A percentile compares a stretch with the other conserved stretches of the same genome.
Conservation (phyloP, 2,329 filamentous ascomycete genomes). For the Magnaporthiopsis rhizophila region DNA sequence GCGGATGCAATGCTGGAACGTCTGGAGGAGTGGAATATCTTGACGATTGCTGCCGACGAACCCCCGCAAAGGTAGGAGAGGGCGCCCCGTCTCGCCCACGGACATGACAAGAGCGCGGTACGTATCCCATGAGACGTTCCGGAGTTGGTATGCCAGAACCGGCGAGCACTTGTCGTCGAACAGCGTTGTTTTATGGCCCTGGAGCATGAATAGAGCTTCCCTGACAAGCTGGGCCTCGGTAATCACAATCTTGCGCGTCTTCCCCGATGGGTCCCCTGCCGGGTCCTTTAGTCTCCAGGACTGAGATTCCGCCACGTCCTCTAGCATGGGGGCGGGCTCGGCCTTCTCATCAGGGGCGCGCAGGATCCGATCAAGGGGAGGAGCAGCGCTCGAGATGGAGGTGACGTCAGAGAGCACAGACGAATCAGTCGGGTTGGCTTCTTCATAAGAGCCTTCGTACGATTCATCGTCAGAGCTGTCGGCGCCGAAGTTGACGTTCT, state of each 20-base stretch:
- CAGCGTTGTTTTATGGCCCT: constrained; percentile 66
- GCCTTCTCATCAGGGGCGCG: background rate
- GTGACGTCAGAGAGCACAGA: constrained; percentile 18
- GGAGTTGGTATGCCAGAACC: constrained; percentile 35
- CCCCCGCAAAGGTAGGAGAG: constrained; percentile 35
- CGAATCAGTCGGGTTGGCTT: constrained; percentile 21
- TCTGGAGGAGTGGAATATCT: constrained; percentile 55
- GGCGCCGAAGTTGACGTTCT: constrained; percentile 53
- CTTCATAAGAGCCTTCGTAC: constrained; percentile 22
- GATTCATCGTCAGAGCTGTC: constrained; percentile 58
- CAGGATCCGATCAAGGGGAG: constrained; percentile 15
- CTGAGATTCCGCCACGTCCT: constrained; percentile 33
- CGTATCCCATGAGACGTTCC: constrained; percentile 40
- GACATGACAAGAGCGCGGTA: constrained; percentile 38
- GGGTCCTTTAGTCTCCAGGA: constrained; percentile 31
- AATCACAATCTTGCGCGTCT: constrained; percentile 36
- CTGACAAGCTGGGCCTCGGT: constrained; percentile 67
- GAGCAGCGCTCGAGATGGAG: constrained; percentile 21
- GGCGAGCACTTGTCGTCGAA: constrained; percentile 43
- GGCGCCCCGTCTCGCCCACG: constrained; percentile 39
- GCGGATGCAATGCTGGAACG: constrained; percentile 58
- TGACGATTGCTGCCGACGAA: constrained; percentile 34
- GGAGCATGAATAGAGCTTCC: constrained; percentile 79
- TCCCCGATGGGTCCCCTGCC: constrained; percentile 21
- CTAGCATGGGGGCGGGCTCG: constrained; percentile 17